A percentile compares a stretch with the other conserved stretches of the same genome.
phyloP scores from a whole-genome alignment of 176 grass and related monocot species.

The Dendrocalamus sinicus region DNA sequence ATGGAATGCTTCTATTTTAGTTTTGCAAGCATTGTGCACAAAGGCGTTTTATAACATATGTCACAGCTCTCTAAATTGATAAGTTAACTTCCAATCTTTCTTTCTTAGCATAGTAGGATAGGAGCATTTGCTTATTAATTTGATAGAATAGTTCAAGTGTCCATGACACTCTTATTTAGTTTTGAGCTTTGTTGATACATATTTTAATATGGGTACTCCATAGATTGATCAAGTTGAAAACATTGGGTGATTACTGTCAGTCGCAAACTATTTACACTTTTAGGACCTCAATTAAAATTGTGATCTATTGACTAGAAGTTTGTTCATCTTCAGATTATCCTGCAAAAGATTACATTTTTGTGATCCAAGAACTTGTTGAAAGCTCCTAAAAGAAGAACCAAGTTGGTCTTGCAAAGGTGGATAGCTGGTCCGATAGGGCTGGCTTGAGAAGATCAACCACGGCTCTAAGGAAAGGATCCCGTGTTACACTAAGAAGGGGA shows the following conservation, averaged over 20 bases:
- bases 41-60: neutral
- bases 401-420: slow-evolving; percentile 46
- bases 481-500: slow-evolving; percentile 52
- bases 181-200: neutral
- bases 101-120: neutral
- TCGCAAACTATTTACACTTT: neutral
- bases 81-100: neutral
- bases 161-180: too few species aligned
- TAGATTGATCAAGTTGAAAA: neutral
- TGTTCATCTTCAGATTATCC: slow-evolving; percentile 31
- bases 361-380: slow-evolving; percentile 17
- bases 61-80: neutral
- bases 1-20: neutral
- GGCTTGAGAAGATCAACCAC: slow-evolving; percentile 71
- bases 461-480: slow-evolving; percentile 70
- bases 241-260: neutral
- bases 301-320: neutral
- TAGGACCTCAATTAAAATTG: neutral
- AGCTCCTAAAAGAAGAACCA: slow-evolving; percentile 36
- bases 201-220: neutral
- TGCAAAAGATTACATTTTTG: slow-evolving; percentile 12
- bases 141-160: neutral
- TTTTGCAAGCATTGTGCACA: neutral
- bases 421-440: slow-evolving; percentile 83
- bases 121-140: neutral